Conservation (phyloP, 2,329 filamentous ascomycete genomes). For the Cordyceps cicadae region DNA sequence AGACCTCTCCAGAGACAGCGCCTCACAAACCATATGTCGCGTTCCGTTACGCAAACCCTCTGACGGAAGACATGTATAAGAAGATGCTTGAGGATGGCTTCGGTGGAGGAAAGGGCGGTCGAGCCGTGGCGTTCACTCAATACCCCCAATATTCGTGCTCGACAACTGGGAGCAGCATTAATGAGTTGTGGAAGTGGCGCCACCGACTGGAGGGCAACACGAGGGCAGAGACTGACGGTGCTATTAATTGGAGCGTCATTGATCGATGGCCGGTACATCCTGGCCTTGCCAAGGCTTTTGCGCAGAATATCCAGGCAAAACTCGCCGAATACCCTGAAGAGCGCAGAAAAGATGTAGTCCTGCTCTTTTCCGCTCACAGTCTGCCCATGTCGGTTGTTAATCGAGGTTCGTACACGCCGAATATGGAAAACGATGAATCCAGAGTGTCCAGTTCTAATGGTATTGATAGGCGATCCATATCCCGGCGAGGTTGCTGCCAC, state of each 20-base stretch:
- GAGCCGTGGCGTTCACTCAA: conserved; percentile 94
- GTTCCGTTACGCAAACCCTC: conserved; percentile 86
- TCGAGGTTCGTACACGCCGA: conserved; percentile 47
- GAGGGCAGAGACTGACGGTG: conserved; percentile 48
- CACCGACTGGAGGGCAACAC: conserved; percentile 76
- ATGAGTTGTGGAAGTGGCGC: conserved; percentile 97
- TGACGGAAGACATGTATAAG: conserved; percentile 91
- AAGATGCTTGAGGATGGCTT: conserved; percentile 81
- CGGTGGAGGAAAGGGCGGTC: conserved; percentile 77
- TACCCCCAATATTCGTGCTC: conserved; percentile 98
- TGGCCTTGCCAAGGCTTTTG: conserved; percentile 85
- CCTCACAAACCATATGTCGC: conserved; percentile 97
- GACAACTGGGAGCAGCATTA: conserved; percentile 90
- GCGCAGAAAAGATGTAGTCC: conserved; percentile 67
- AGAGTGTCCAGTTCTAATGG: conserved; percentile 19
- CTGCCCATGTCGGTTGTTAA: conserved; percentile 97
- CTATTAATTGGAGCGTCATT: conserved; percentile 94
- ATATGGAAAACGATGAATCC: neutral
- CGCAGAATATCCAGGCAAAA: conserved; percentile 81
- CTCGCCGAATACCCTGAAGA: conserved; percentile 78
- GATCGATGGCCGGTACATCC: conserved; percentile 93
- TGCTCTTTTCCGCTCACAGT: conserved; percentile 93
- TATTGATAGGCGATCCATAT: conserved; percentile 71
- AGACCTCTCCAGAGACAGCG: conserved; percentile 82
- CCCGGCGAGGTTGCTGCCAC: conserved; percentile 93